Base-by-base conservation (phyloP, 83 land plant genomes). In the Diphasiastrum complanatum region DNA sequence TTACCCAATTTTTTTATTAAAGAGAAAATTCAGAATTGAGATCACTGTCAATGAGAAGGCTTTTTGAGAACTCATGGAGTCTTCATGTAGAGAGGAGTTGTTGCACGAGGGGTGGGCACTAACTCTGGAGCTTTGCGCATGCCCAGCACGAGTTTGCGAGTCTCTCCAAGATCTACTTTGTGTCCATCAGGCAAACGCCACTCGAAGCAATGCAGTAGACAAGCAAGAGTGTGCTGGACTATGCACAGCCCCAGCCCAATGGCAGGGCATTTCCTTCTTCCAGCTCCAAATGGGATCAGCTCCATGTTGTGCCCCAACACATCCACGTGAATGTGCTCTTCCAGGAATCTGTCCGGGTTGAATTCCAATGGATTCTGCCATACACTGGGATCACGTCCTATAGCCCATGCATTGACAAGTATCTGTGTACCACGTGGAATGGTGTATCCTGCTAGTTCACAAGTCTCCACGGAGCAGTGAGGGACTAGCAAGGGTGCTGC, bases 241-340 rank as follows among this genome's bases (percentile, higher is more conserved):
- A 80, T 36, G 2, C 22, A 48, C 50, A 80, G 35, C 8, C 79
- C 80, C 34, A 80, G 45, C n/a, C 79, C 37, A 24, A 60, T 28
- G 36, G 77, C 83, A 12, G 80, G 83, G 62, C 83, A 80, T 12
- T 37, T 47, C 51, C 83, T 59, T 28, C 72, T 67, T 4, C 83
- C 83, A 19, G 58, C 72, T 5, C 83, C 83, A 57, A 80, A 80
- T 11, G 83, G 83, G 24, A 76, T 2, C 8, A 68, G 28, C 29
- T 76, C 76, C 36, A 76, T 71, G 32, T 66, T 45, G 6, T 48
- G 37, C 2, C 84, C 84, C 29, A 37, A 28, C 36, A 33, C 40
- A 23, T 65, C 71, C 51, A 60, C 41, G 4, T 60, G 16, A 61
- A 26, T 14, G 19, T 1, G 4, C 45, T 30, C 40, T 55, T 51